Evolutionary conservation across 2,329 filamentous ascomycete genomes (phyloP), one percentile per base, ranked within the genome.

Genomic region (Aspergillus intermedius): DNA sequence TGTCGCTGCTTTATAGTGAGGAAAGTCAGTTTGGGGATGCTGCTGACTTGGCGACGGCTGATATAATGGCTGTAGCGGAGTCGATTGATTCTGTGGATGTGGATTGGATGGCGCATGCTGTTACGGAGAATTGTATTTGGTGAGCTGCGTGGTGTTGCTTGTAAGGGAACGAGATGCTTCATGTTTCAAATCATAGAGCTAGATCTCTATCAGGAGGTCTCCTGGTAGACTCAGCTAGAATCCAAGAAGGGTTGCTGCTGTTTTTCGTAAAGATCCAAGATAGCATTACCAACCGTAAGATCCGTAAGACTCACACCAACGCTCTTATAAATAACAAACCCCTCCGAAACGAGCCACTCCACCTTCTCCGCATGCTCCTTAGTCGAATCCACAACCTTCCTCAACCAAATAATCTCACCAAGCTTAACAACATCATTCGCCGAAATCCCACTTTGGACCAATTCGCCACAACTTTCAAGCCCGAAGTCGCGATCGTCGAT

Each of bases 41-140:
- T 22, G 55, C 67, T 15, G 70, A 69, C 32, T 56, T 77, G 10
- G 74, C 72, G 0, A 69, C 71, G 2, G 72, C 68, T 2, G 72
- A 76, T 45, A 74, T 77, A 35, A 67, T 76, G 52, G 73, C 73
- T 3, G 67, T 77, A 50, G 73, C 74, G 0, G 72, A 77, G 42
- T 74, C 73, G 10, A 76, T 77, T 48, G 74, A 73, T 53, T 63
- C 54, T 19, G 58, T 60, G 44, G 70, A 74, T 28, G 71, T 71
- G 2, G 73, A 76, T 35, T 77, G 74, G 71, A 62, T 77, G 32
- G 74, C 70, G 0, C 72, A 75, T 46, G 70, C 70, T 0, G 70
- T 76, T 48, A 64, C 72, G 30, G 71, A 75, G 42, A 71, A 74
- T 52, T 60, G 67, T 42, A 74, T 73, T 7, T 74, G 68, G 70